Evolutionary conservation across 106 monocot genomes (phyloP).

Genomic region (Dendrobium huoshanense): DNA sequence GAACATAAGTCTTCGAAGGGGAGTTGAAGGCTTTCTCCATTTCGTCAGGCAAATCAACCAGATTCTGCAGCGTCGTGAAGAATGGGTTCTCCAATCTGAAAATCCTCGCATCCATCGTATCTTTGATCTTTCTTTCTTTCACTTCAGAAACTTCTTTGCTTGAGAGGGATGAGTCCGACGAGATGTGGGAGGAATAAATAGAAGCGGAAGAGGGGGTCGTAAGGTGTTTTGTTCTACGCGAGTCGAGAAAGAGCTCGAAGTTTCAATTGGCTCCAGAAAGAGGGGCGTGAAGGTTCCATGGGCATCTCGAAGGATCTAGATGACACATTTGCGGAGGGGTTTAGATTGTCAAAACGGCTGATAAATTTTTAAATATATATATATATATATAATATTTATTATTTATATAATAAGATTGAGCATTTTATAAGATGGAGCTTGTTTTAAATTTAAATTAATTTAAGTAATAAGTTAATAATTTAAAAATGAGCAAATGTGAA

Average conservation of each 20-base stretch:
- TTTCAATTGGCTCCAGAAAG: background rate
- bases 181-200: background rate
- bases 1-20: slow-evolving; percentile 51
- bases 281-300: background rate
- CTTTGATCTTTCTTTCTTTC: background rate
- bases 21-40: slow-evolving; percentile 35
- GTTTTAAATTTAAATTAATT: no score
- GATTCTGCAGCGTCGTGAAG: slow-evolving; percentile 32
- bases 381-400: no score
- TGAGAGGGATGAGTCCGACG: background rate
- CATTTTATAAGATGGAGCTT: no score
- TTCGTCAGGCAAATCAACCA: slow-evolving; percentile 31
- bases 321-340: no score
- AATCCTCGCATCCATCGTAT: background rate
- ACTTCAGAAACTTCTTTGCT: background rate
- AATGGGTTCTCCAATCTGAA: slow-evolving; percentile 9
- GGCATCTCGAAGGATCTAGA: background rate
- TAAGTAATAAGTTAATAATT: no score
- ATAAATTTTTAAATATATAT: no score
- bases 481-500: no score
- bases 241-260: no score
- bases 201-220: background rate
- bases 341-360: no score
- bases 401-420: no score
- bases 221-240: background rate